These are phyloP conservation scores for Heritiera fomes DNA, from an alignment of 345 rosid genomes.

Conservation along the genomic window DNA sequence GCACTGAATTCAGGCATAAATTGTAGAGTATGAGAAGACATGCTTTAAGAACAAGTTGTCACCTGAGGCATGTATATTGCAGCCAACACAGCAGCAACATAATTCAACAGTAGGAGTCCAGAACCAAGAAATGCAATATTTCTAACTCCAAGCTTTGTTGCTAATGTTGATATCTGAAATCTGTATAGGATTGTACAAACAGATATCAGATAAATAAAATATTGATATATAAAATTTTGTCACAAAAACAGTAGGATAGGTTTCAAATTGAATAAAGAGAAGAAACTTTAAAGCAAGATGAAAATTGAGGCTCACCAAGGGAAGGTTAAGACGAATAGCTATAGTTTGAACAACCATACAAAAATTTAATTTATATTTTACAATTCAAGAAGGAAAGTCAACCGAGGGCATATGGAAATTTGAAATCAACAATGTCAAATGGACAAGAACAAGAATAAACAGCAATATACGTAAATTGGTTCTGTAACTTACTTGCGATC, in stretches of 20 bases:
- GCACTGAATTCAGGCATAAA: neutral
- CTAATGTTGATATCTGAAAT: conserved; percentile 88
- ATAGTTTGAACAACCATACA: neutral
- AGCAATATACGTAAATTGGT: conserved; percentile 11
- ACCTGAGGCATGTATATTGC: conserved; percentile 96
- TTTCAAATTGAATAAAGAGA: neutral
- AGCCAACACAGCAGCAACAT: conserved; percentile 66
- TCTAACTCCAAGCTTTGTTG: conserved; percentile 93
- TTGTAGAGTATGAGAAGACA: conserved; percentile 17
- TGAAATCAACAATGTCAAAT: neutral
- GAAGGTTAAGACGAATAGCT: conserved; percentile 19
- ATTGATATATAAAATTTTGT: too few relatives aligned
- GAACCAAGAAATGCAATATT: conserved; percentile 89
- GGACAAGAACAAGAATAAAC: neutral
- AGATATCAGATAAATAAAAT: neutral
- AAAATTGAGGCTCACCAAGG: neutral
- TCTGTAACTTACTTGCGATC: conserved; percentile 82
- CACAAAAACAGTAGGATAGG: neutral
- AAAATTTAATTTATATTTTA: neutral
- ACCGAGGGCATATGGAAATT: neutral
- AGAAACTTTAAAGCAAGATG: neutral
- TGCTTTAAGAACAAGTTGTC: too few relatives aligned
- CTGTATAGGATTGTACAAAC: conserved; percentile 36
- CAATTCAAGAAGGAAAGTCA: neutral
- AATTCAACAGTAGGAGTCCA: conserved; percentile 81